Evolutionary conservation across 768 basidiomycete genomes (phyloP), one percentile per base, ranked within the genome.

Genomic region (Trametes punicea): DNA sequence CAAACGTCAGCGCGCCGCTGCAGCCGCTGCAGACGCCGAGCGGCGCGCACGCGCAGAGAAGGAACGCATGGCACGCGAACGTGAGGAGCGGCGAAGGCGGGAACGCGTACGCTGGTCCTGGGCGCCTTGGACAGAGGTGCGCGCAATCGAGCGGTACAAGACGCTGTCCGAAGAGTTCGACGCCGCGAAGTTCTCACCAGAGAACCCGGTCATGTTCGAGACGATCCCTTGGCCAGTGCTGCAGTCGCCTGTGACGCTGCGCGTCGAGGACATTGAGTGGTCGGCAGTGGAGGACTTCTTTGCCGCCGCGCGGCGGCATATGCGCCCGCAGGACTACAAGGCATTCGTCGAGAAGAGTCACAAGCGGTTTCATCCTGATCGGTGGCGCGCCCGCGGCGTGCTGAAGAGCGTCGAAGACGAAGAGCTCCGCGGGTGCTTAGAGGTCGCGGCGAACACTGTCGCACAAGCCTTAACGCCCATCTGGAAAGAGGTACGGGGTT

Each of bases 211-310:
- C n/a, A 68, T 75, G 3, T 82, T 84, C 56, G 79, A 83, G 42
- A 77, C 76, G 36, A 74, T 93, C 27, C 88, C 90, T 0, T 93
- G 90, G 90, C 90, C 90, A 2, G 82, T 85, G 13, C 67, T 92
- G 31, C 73, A 74, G 45, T 70, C 78, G 20, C 85, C 85, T 2
- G 66, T 71, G 18, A 64, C 68, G 21, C 79, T 84, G 55, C 75
- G 76, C 6, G 69, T 87, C 1, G 81, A 87, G 60, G 85, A 89
- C 58, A 76, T 92, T 41, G 83, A 85, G 54, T 90, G 85, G 84
- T 69, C 75, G 10, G 74, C 84, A 0, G 88, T 91, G 45, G 86
- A 88, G 64, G 72, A 72, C 20, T 93, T 93, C 69, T 92, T 91
- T 64, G 69, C 69, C 15, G 74, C 74, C 5, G 77, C 84, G 25